Conservation (phyloP, 192 early-diverging fungal species). For the Spinellus fusiger region DNA sequence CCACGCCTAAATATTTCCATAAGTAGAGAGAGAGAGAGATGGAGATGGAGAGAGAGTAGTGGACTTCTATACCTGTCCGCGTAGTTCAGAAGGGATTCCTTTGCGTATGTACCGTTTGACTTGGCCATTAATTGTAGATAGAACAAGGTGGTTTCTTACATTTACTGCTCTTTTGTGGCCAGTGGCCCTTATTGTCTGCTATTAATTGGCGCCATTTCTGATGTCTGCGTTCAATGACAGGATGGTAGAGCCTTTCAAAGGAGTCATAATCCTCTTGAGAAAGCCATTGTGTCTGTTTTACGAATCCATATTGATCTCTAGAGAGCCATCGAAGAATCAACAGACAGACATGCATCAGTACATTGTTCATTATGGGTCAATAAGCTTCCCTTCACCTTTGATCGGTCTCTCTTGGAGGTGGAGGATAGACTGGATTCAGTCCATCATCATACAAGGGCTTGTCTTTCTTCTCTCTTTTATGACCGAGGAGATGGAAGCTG, state of each 20-base stretch:
- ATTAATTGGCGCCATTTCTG: slow-evolving; percentile 51
- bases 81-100: slow-evolving; percentile 67
- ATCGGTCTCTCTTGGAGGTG: not conserved
- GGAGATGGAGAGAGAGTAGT: not conserved
- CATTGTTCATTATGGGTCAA: not conserved
- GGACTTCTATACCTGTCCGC: slow-evolving; percentile 42
- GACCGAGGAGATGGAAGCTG: not conserved
- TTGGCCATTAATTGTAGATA: slow-evolving; percentile 10
- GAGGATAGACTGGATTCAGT: not conserved
- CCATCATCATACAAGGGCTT: not conserved
- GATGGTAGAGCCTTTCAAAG: slow-evolving; percentile 47
- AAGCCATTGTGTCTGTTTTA: slow-evolving; percentile 47
- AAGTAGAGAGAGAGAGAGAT: not conserved
- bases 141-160: slow-evolving; percentile 17
- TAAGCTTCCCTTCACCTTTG: not conserved
- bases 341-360: not conserved
- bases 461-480: not conserved
- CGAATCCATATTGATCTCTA: slow-evolving; percentile 59
- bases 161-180: slow-evolving; percentile 43
- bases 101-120: slow-evolving; percentile 74
- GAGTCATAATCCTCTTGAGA: slow-evolving; percentile 41
- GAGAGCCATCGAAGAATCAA: not conserved
- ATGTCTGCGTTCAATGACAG: slow-evolving; percentile 42
- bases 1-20: slow-evolving; percentile 42
- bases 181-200: slow-evolving; percentile 40